Evolutionary conservation across 78 protist genomes (phyloP).

Genomic region (Dictyostelium capitatum): DNA sequence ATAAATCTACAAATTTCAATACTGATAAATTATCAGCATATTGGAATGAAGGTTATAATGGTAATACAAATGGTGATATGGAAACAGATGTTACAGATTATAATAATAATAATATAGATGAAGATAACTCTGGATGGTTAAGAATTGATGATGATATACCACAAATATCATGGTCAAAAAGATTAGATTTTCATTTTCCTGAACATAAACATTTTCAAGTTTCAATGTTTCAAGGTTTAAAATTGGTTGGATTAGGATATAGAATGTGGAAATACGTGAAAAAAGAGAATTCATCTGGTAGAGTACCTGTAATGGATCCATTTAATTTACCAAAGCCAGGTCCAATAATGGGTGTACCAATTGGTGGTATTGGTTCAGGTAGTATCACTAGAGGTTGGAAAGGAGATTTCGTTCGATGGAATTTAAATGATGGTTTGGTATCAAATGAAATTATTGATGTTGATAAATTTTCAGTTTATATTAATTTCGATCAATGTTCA

Average conservation of each 20-base stretch:
- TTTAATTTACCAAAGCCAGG: constrained; percentile 69
- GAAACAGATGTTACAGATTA: neutral
- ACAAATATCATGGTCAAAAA: constrained; percentile 44
- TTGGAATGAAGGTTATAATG: constrained; percentile 36
- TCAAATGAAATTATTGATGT: constrained; percentile 57
- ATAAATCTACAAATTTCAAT: constrained; percentile 29
- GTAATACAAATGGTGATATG: too few species aligned
- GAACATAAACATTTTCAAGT: constrained; percentile 74
- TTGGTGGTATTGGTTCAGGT: constrained; percentile 86
- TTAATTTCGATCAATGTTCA: constrained; percentile 7
- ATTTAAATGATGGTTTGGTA: constrained; percentile 26
- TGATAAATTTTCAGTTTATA: constrained; percentile 69
- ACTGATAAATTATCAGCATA: constrained; percentile 31
- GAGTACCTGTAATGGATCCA: constrained; percentile 83
- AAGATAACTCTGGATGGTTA: neutral
- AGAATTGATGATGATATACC: constrained; percentile 68
- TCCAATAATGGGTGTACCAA: constrained; percentile 85
- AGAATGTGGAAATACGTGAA: constrained; percentile 85
- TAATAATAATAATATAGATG: too few species aligned
- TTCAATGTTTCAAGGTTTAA: constrained; percentile 47
- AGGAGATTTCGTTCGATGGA: constrained; percentile 83
- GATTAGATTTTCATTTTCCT: constrained; percentile 45
- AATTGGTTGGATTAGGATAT: constrained; percentile 63
- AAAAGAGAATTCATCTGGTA: constrained; percentile 24
- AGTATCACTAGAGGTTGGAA: constrained; percentile 81